Base-by-base conservation (phyloP, 805 yeast species). In the Zygoascus biomembranicola region DNA sequence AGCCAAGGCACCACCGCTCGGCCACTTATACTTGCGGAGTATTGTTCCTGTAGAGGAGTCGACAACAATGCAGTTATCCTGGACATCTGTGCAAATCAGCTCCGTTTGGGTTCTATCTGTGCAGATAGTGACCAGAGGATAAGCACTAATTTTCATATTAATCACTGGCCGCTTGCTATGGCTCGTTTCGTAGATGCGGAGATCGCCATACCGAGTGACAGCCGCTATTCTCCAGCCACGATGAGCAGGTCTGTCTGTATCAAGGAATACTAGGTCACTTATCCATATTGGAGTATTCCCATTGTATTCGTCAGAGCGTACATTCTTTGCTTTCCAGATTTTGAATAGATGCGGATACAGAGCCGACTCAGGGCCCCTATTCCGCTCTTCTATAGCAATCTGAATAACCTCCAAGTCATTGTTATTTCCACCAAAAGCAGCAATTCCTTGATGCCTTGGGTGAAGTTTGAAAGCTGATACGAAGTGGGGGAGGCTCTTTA, bases 201-300 rank as follows among this genome's bases (percentile, higher is more conserved):
- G 67, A 62, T 85, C 61, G 9, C 95, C 95, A 60, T 80, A 79
- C 56, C 79, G 72, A 8, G 96, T 86, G 5, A 85, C 77, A 0
- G 87, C 77, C 14, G 85, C 72, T 19, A 88, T 69, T 52, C 77
- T 71, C 71, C 74, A 81, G 16, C 76, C 68, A 6, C 70, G 66
- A 47, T 69, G 61, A 39, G 70, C 57, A 52, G 76, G 57, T 18
- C 69, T 63, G 18, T 58, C 52, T 8, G 73, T 56, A 32, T 71
- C 69, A 47, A 73, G 54, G 60, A 82, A 78, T 57, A 72, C 64
- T 49, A 87, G 74, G 54, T 77, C 76, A 13, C 82, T 77, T 43
- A 86, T 73, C 89, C 95, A 87, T 5, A 89, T 76, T 8, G 96
- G 96, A 5, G 81, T 88, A 56, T 87, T 74, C 58, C 89, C 67